phyloP scores from a whole-genome alignment of 352 stramenopile genomes.

The Pythium rhizo-oryzae region DNA sequence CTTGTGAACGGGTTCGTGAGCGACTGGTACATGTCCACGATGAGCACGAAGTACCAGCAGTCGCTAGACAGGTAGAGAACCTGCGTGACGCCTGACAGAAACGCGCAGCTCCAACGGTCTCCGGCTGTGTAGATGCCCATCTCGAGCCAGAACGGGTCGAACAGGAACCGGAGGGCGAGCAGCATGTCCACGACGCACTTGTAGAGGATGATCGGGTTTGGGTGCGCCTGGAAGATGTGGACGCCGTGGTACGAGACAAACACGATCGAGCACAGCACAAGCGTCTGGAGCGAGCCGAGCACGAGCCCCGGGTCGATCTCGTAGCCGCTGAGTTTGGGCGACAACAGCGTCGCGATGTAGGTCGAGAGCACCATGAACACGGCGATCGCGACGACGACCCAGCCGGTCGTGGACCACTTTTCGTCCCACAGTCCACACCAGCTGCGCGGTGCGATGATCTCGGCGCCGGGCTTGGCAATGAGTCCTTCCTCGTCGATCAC shows the following conservation, averaged over 20 bases:
- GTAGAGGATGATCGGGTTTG: slow-evolving; percentile 86
- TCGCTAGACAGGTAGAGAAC: slow-evolving; percentile 82
- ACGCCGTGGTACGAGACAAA: slow-evolving; percentile 82
- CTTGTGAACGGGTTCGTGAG: slow-evolving; percentile 89
- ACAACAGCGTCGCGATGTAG: slow-evolving; percentile 39
- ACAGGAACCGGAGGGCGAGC: slow-evolving; percentile 68
- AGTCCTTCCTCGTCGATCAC: slow-evolving; percentile 77
- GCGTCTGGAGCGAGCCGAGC: slow-evolving; percentile 73
- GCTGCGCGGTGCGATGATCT: slow-evolving; percentile 57
- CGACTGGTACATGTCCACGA: slow-evolving; percentile 72
- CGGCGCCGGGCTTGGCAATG: slow-evolving; percentile 56
- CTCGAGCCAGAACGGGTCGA: slow-evolving; percentile 65
- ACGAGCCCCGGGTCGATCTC: slow-evolving; percentile 68
- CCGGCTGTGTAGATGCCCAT: slow-evolving; percentile 45
- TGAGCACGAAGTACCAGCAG: slow-evolving; percentile 84
- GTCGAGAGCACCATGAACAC: slow-evolving; percentile 49
- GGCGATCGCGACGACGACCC: slow-evolving; percentile 40
- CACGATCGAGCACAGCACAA: slow-evolving; percentile 71
- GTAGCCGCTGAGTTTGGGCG: slow-evolving; percentile 84
- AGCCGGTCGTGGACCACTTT: slow-evolving; percentile 54
- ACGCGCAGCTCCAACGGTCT: slow-evolving; percentile 43
- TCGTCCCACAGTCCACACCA: slow-evolving; percentile 13
- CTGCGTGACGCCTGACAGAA: slow-evolving; percentile 73
- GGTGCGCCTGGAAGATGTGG: slow-evolving; percentile 74
- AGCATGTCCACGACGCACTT: slow-evolving; percentile 78